Percentiles rank a stretch among this genome's conserved stretches.
phyloP scores from a whole-genome alignment of 305 asterid genomes.

The Solanum hybrid region DNA sequence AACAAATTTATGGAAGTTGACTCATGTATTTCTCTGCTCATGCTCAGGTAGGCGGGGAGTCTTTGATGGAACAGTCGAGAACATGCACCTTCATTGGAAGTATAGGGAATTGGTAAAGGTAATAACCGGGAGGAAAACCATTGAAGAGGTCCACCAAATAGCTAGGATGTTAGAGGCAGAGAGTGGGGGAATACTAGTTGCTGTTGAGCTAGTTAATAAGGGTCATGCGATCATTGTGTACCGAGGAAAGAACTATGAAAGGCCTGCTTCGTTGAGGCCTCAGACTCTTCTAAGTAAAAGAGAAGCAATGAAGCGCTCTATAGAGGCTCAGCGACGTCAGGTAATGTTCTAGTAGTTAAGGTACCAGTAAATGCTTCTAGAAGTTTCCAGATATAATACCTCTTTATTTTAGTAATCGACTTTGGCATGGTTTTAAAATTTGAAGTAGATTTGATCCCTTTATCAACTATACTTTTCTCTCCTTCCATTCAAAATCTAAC shows the following conservation, averaged over 20 bases:
- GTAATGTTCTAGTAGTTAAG: constrained; percentile 28
- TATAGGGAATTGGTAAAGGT: constrained; percentile 95
- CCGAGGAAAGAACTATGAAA: constrained; percentile 88
- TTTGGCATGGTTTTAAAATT: neutral
- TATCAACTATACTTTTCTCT: neutral
- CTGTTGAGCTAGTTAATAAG: constrained; percentile 76
- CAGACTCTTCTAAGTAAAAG: constrained; percentile 78
- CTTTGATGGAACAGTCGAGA: constrained; percentile 92
- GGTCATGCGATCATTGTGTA: constrained; percentile 80
- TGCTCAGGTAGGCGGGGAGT: constrained; percentile 88
- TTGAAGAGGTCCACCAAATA: constrained; percentile 57
- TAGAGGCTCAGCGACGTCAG: constrained; percentile 87
- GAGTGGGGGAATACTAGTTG: constrained; percentile 95
- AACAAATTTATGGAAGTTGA: neutral
- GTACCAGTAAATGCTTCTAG: neutral
- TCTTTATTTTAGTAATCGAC: neutral
- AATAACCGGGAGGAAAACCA: constrained; percentile 51
- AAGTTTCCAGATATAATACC: neutral
- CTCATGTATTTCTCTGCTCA: neutral
- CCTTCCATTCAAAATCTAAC: neutral
- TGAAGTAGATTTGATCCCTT: neutral
- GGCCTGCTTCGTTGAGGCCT: constrained; percentile 92
- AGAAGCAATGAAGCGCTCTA: constrained; percentile 84
- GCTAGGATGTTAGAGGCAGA: constrained; percentile 83
- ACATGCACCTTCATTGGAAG: constrained; percentile 99